phyloP scores from a whole-genome alignment of 441 rosid species.

The Mallotus japonicus region DNA sequence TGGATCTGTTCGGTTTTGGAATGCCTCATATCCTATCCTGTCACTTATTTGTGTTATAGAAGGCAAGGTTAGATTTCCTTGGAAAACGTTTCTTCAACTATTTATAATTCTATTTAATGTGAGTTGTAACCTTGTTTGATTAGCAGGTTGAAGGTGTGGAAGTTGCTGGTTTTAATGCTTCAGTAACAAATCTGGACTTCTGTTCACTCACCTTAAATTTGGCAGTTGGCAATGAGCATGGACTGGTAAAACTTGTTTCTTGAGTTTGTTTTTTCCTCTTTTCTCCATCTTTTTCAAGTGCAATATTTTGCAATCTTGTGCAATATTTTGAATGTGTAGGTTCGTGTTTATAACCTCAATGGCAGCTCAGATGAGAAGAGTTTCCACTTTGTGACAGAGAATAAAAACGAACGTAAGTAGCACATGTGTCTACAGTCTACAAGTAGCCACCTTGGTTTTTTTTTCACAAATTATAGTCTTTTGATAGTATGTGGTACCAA shows the following conservation, averaged over 20 bases:
- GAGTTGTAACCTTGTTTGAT: slow-evolving; percentile 21
- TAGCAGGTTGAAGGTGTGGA: slow-evolving; percentile 47
- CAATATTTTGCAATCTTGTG: neutral
- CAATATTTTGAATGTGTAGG: slow-evolving; percentile 33
- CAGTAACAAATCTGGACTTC: slow-evolving; percentile 52
- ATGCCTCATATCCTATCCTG: slow-evolving; percentile 49
- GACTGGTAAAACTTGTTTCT: slow-evolving; percentile 51
- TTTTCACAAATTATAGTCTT: slow-evolving; percentile 2
- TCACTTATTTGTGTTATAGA: slow-evolving; percentile 40
- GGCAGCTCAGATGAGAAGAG: slow-evolving; percentile 28
- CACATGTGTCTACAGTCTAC: slow-evolving; percentile 10
- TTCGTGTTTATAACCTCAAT: slow-evolving; percentile 47
- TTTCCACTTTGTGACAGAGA: slow-evolving; percentile 45
- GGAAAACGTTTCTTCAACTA: neutral
- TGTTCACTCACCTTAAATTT: slow-evolving; percentile 48
- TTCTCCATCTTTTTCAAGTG: slow-evolving; percentile 3
- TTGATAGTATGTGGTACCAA: neutral
- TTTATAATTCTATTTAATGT: slow-evolving; percentile 13
- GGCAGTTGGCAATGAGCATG: slow-evolving; percentile 63
- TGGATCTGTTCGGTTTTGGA: slow-evolving; percentile 65
- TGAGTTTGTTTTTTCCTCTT: neutral
- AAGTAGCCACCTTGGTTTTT: neutral
- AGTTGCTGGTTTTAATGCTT: slow-evolving; percentile 38
- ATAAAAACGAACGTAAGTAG: slow-evolving; percentile 49
- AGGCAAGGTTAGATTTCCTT: slow-evolving; percentile 42